Percentiles rank a stretch among this genome's conserved stretches.
phyloP scores from a whole-genome alignment of 2,329 filamentous ascomycete genomes.

The Purpureocillium lavendulum region DNA sequence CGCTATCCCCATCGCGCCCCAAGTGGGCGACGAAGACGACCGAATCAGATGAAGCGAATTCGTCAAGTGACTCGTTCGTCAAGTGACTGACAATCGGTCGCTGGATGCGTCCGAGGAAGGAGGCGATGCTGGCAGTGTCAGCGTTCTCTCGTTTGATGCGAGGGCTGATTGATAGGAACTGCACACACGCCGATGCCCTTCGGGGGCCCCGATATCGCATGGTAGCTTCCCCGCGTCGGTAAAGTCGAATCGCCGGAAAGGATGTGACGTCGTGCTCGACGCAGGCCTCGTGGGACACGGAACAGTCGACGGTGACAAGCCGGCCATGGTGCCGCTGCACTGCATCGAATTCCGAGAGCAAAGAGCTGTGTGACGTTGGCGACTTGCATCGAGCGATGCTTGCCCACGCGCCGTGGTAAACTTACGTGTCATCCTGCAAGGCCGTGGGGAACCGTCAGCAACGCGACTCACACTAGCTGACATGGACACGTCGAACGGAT shows the following conservation, averaged over 20 bases:
- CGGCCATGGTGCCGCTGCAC: slow-evolving; percentile 2
- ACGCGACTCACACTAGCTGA: too few relatives aligned
- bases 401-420: not conserved
- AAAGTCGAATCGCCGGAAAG: slow-evolving; percentile 37
- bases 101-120: slow-evolving; percentile 18
- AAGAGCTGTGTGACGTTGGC: slow-evolving; percentile 7
- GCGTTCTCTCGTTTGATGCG: not conserved
- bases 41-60: slow-evolving; percentile 30
- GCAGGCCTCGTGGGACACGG: slow-evolving; percentile 25
- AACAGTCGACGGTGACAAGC: slow-evolving; percentile 33
- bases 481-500: too few relatives aligned
- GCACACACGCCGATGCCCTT: slow-evolving; percentile 23
- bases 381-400: slow-evolving; percentile 2
- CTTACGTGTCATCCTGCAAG: slow-evolving; percentile 8
- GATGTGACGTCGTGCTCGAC: slow-evolving; percentile 30
- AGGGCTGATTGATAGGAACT: not conserved
- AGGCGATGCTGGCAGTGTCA: slow-evolving; percentile 17
- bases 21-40: slow-evolving; percentile 33
- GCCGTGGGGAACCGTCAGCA: not conserved
- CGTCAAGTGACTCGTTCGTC: slow-evolving; percentile 3
- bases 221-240: slow-evolving; percentile 22
- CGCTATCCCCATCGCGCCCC: slow-evolving; percentile 15
- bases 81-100: slow-evolving; percentile 14
- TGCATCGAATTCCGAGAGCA: slow-evolving; percentile 11
- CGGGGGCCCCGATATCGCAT: slow-evolving; percentile 35